phyloP scores from a whole-genome alignment of 192 early-diverging fungal species.

The Backusella parvicylindrica region DNA sequence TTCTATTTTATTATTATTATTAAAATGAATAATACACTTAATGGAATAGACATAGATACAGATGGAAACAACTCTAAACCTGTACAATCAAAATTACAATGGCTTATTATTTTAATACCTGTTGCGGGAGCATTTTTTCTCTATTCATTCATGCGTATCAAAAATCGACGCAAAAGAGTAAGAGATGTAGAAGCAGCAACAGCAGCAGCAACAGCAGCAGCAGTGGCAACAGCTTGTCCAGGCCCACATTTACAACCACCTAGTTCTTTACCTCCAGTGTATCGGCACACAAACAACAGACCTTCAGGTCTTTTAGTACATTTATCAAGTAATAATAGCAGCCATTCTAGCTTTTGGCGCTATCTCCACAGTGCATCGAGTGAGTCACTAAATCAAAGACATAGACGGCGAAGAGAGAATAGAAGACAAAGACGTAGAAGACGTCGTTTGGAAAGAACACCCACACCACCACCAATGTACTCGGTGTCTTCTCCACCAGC shows the following conservation, averaged over 20 bases:
- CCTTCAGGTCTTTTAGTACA: neutral
- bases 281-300: neutral
- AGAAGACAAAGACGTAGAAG: neutral
- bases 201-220: neutral
- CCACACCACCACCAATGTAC: neutral
- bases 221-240: neutral
- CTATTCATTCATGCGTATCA: slow-evolving; percentile 7
- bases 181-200: neutral
- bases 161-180: neutral
- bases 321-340: neutral
- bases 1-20: no score
- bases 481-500: neutral
- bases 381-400: neutral
- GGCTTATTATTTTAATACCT: slow-evolving; percentile 13
- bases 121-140: neutral
- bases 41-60: neutral
- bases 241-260: neutral
- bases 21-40: neutral
- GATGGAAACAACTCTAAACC: neutral
- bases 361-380: neutral
- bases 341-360: neutral
- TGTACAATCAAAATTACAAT: neutral
- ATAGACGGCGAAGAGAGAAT: neutral
- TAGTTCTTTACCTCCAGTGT: neutral
- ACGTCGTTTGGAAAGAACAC: neutral